Conservation (phyloP, 2,329 filamentous ascomycete species). For the Diaporthe citri region DNA sequence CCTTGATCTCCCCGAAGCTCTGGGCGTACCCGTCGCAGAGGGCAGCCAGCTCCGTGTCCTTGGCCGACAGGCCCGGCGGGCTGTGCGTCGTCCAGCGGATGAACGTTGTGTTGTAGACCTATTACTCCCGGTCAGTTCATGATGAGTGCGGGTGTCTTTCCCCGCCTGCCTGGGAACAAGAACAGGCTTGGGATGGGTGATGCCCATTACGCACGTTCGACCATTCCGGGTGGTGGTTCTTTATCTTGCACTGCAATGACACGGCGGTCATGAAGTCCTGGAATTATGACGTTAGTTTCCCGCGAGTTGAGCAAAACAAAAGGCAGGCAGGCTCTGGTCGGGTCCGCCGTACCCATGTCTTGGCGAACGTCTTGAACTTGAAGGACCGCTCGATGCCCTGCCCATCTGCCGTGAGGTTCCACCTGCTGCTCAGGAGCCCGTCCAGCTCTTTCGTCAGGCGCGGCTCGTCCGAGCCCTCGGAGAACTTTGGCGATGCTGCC, state of each 20-base stretch:
- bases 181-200: neutral
- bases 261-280: conserved; percentile 83
- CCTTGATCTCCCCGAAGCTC: conserved; percentile 67
- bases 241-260: conserved; percentile 74
- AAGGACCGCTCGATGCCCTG: conserved; percentile 71
- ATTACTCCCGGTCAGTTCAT: conserved; percentile 48
- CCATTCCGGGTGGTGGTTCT: conserved; percentile 83
- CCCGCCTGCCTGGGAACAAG: neutral
- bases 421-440: conserved; percentile 55
- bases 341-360: conserved; percentile 68
- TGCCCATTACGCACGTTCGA: conserved; percentile 68
- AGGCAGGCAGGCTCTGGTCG: neutral
- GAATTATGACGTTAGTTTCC: neutral
- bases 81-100: conserved; percentile 81
- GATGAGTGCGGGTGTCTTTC: no score
- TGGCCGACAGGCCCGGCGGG: conserved; percentile 73
- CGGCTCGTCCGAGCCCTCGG: conserved; percentile 58
- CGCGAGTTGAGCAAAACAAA: no score
- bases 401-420: conserved; percentile 64
- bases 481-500: conserved; percentile 51
- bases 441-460: conserved; percentile 52
- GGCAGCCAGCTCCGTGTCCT: conserved; percentile 72
- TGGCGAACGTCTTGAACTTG: conserved; percentile 74
- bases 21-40: conserved; percentile 71
- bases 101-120: conserved; percentile 79